Evolutionary conservation across 1,139 yeast genomes (phyloP), one percentile per base, ranked within the genome.

Genomic region (Suhomyces bolitotheri): DNA sequence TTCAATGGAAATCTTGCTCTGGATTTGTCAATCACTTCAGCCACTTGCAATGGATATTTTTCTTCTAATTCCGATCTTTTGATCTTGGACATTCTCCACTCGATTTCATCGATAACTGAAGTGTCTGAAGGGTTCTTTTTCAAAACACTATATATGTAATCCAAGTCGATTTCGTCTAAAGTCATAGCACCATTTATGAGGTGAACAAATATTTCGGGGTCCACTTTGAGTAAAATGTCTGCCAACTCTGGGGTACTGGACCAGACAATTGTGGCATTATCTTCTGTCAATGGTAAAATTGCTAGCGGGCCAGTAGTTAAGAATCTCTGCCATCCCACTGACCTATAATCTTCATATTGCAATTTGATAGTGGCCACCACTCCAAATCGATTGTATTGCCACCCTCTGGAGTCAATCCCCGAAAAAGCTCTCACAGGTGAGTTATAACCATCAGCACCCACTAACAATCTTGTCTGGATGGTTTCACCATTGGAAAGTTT

Each of bases 381-480:
- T 1, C 97, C 98, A 63, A 82, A 87, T 32, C 89, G 75, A 48
- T 83, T 71, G 59, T 92, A 92, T 39, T 76, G 78, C 98, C 98
- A 94, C 6, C 98, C 98, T 32, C 96, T 73, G 5, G 95, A 79
- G 53, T 81, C 81, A 38, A 94, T 88, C 2, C 78, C 80, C 0
- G 97, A 84, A 54, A 76, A 90, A 45, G 76, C 71, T 29, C 97
- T 74, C 3, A 86, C 98, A 0, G 97, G 97, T 0, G 97, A 89
- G 59, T 90, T 88, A 56, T 81, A 88, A 0, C 99, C 99, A 58
- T 92, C 98, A 14, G 97, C 96, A 7, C 99, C 99, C 10, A 90
- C 79, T 23, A 92, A 68, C 16, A 92, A 67, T 41, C 97, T 69
- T 0, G 97, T 76, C 49, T 77, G 77, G 32, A 83, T 65, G 11